phyloP scores from a whole-genome alignment of 148 eudicot species.

The Vaccinium macrocarpon region DNA sequence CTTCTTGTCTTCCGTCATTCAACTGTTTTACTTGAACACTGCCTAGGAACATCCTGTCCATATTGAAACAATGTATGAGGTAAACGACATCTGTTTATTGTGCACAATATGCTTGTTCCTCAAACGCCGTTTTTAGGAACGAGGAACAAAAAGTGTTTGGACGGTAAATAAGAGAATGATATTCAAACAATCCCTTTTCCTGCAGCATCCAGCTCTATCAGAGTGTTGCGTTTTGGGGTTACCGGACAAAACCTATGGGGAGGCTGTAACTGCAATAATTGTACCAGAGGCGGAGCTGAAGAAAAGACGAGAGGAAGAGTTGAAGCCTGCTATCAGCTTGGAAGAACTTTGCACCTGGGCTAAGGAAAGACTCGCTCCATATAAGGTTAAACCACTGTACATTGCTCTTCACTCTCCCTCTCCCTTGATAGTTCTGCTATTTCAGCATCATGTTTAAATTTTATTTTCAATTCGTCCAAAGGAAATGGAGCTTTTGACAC shows the following conservation, averaged over 20 bases:
- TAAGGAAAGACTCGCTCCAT: conserved; percentile 91
- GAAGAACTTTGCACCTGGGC: conserved; percentile 84
- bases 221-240: conserved; percentile 97
- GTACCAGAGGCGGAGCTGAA: conserved; percentile 68
- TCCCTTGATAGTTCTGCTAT: neutral
- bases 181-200: neutral
- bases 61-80: neutral
- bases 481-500: neutral
- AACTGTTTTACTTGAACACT: neutral
- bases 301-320: conserved; percentile 49
- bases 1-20: conserved; percentile 10
- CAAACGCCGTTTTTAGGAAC: neutral
- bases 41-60: neutral
- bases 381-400: conserved; percentile 57
- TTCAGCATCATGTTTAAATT: neutral
- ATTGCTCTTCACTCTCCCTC: neutral
- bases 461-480: neutral
- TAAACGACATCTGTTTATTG: neutral
- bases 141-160: neutral
- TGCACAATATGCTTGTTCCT: neutral
- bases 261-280: conserved; percentile 77
- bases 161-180: neutral
- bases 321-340: conserved; percentile 68
- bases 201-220: conserved; percentile 79
- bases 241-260: conserved; percentile 82